Evolutionary conservation across 208 protist genomes (phyloP), one percentile per base, ranked within the genome.

Genomic region (Leishmania major): DNA sequence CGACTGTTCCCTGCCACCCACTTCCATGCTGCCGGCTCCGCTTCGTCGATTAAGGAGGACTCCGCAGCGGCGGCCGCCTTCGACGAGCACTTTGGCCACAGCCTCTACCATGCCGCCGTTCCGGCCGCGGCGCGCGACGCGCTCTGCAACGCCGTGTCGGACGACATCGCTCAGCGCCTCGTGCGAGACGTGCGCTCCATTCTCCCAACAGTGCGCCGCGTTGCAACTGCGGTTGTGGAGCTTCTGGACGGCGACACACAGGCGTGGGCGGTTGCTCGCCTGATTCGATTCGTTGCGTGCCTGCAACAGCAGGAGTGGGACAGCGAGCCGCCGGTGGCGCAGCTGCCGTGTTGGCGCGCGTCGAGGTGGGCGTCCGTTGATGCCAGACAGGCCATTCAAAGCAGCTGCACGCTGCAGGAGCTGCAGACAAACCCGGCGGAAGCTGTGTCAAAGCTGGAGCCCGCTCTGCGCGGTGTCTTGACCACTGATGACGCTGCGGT

Each of bases 271-370:
- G 87, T 86, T 64, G 78, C 72, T 53, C 89, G 78, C 55, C 76
- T 97, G 43, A 95, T 98, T 87, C 84, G 77, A 37, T 85, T 98
- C 4, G 45, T 80, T 15, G 90, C 93, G 43, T 92, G 87, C 45
- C 71, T 96, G 51, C 83, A 88, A 13, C 93, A 90, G 59, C 89
- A 88, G 73, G 75, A 83, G 22, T 98, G 95, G 95, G 84, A 81
- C 31, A 84, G 83, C 77, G 90, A 93, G 43, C 53, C 80, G 51
- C 37, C 85, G 55, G 62, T 92, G 37, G 49, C 82, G 82, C 92
- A 95, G 83, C 83, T 96, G n/a, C 86, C 92, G 47, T 82, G 78
- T 75, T 86, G 83, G 83, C 83, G 83, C 17, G 19, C 78, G 1
- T 25, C 73, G 37, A 43, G 55, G 6, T 83, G 64, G 73, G 28